phyloP scores from a whole-genome alignment of 1,139 yeast species.

The Candida tetrigidarum region DNA sequence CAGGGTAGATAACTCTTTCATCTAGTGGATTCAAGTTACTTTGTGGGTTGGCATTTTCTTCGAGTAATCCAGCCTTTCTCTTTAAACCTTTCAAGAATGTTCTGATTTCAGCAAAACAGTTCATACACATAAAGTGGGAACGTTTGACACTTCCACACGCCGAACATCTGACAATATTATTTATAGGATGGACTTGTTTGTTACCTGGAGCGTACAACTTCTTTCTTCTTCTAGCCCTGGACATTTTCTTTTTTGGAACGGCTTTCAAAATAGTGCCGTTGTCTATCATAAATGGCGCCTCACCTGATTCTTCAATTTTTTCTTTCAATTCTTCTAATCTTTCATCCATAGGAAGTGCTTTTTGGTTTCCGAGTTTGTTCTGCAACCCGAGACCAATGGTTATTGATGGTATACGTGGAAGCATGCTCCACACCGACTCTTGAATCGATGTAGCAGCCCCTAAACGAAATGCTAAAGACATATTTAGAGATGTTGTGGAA shows the following conservation, averaged over 20 bases:
- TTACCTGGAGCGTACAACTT: conserved; percentile 82
- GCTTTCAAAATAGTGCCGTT: conserved; percentile 75
- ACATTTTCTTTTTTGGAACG: conserved; percentile 91
- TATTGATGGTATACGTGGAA: conserved; percentile 30
- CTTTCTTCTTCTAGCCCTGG: conserved; percentile 84
- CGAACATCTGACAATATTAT: conserved; percentile 87
- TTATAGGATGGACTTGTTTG: conserved; percentile 76
- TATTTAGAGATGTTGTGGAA: conserved; percentile 11
- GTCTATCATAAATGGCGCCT: conserved; percentile 45
- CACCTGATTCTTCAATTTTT: conserved; percentile 30
- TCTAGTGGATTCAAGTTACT: conserved; percentile 65
- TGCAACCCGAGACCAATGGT: conserved; percentile 14
- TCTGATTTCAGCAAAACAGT: conserved; percentile 84
- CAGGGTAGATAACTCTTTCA: conserved; percentile 74
- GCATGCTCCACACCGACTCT: conserved; percentile 20
- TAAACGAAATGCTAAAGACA: conserved; percentile 31
- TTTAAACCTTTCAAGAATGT: conserved; percentile 64
- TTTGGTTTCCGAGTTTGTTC: conserved; percentile 4
- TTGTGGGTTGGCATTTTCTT: conserved; percentile 28
- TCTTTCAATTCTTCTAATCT: conserved; percentile 37
- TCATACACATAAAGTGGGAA: conserved; percentile 90
- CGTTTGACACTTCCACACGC: conserved; percentile 94
- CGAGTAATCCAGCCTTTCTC: conserved; percentile 35
- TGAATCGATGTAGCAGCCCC: conserved; percentile 21
- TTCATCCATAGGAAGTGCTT: conserved; percentile 19